Evolutionary conservation across 78 protist genomes (phyloP), one percentile per base, ranked within the genome.

Genomic region (Dictyostelium firmibasis): DNA sequence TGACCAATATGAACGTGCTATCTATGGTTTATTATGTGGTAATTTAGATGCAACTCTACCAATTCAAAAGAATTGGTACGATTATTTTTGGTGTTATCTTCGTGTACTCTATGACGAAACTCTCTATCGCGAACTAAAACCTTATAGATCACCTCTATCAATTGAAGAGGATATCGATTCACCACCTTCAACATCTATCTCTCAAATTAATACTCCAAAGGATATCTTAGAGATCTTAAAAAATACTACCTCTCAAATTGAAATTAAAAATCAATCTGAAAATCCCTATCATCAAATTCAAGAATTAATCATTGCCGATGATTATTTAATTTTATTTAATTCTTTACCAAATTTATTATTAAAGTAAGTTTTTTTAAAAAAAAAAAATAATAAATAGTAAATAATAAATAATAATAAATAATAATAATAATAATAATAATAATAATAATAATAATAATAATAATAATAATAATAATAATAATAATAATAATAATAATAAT

Each of bases 51-150:
- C 75, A 1, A 53, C 20, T 5, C 41, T 89, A 16, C 78, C 53
- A 57, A 85, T 81, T 5, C 83, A 72, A 27, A 64, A 69, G 41
- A 81, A 78, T 35, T 89, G 94, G 94, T 81, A 89, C n/a, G 94
- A 89, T 33, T 89, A 89, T 36, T 67, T 89, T 31, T 89, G 94
- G 94, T 44, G 47, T 10, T 69, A 89, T 35, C 50, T 81, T 2
- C 38, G 67, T 10, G 87, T 81, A 6, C 69, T 89, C 43, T 41
- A 62, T 35, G 87, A 89, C 13, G 60, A 64, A 33, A 79, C 33
- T 0, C 11, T 89, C 11, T 79, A 69, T 35, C 57, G 74, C 13
- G 76, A 70, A 76, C 16, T 89, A 4, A 41, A 81, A 29, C 67
- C 72, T 2, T 62, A 79, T 16, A 31, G 81, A 70, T 72, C 79